Evolutionary conservation across 176 grass and related monocot genomes (phyloP), one percentile per base, ranked within the genome.

Genomic region (Cenchrus fungigraminus): DNA sequence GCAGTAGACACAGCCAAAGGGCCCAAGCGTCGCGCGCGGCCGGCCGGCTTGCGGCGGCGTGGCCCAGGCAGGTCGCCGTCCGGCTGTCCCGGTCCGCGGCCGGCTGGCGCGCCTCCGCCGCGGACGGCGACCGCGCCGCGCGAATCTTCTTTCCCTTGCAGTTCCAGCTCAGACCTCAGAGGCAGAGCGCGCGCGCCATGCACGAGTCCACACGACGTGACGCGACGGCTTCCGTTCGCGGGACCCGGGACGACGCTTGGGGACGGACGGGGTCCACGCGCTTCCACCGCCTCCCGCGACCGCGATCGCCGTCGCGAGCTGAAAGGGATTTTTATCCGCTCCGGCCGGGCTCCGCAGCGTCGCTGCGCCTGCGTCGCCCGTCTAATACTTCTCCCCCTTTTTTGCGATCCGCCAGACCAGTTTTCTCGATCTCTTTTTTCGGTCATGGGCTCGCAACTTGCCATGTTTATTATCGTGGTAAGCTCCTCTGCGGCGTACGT

Each of bases 231-330:
- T 81, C 25, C 25, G 25, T 25, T 54, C 82, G 74, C 59, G 37
- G 3, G 68, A 2, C 5, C 44, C 9, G 1, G 13, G 59, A 2
- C 16, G 19, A 2, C 16, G 19, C 0, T 40, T 40, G 1, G 19
- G 31, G 44, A 14, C 25, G 37, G 82, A 46, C 43, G 51, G 73
- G 88, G 79, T 79, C 88, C 88, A 90, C 88, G 84, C 84, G 88
- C 88, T 90, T 86, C 59, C 88, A 79, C 79, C 84, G 74, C 88
- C 73, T 65, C 10, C 22, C 5, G 70, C 45, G 70, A 28, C 20
- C 69, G 34, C 13, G 25, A 25, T 25, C 9, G 16, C 13, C 65
- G 44, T 9, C 45, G 45, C 45, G 9, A 12, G 3, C 29, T 44
- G 69, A 77, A 62, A 69, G 8, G 12, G 20, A 45, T 76, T 22